Evolutionary conservation across 78 protist genomes (phyloP).

Genomic region (Protostelium mycophagum): DNA sequence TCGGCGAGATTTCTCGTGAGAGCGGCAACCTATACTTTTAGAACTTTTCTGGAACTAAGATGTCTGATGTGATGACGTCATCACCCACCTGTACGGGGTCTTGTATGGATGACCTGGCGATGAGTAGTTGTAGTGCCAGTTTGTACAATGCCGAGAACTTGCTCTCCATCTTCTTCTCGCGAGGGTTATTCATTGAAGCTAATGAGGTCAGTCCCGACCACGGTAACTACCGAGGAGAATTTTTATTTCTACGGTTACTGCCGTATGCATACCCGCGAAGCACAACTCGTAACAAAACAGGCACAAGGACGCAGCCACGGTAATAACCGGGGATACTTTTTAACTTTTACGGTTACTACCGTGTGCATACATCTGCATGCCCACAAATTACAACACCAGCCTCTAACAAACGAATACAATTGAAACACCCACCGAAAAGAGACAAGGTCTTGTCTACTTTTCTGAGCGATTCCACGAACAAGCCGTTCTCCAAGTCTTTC

Average conservation of each 20-base stretch:
- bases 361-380: too few relatives aligned
- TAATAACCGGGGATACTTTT: too few relatives aligned
- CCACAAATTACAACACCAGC: not conserved
- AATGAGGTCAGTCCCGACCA: too few relatives aligned
- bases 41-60: too few relatives aligned
- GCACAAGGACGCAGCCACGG: too few relatives aligned
- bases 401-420: too few relatives aligned
- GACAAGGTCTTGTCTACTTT: not conserved
- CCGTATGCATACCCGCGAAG: too few relatives aligned
- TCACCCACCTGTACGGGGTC: not conserved
- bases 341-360: too few relatives aligned
- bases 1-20: not conserved
- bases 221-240: too few relatives aligned
- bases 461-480: not conserved
- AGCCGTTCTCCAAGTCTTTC: not conserved
- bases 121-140: not conserved
- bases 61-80: not conserved
- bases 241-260: too few relatives aligned
- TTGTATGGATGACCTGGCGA: not conserved
- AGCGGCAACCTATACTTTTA: not conserved
- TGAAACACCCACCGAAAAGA: not conserved
- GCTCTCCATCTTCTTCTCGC: not conserved
- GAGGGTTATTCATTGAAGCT: not conserved
- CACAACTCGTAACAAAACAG: too few relatives aligned
- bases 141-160: not conserved